Evolutionary conservation across 257 asterid genomes (phyloP).

Genomic region (Solanum rostratum): DNA sequence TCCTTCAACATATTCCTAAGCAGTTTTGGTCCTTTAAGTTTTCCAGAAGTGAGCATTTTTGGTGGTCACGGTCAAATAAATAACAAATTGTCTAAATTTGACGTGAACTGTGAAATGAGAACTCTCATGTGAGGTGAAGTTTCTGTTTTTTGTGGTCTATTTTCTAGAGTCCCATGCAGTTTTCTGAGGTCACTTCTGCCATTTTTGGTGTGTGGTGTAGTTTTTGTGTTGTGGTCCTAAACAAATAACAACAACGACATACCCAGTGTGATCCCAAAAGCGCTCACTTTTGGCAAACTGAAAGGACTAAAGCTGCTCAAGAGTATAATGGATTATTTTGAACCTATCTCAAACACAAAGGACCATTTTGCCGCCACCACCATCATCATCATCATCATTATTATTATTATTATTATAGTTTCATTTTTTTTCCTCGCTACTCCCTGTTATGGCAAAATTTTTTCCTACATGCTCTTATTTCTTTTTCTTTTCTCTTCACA

Average conservation of each 20-base stretch:
- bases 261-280: no score
- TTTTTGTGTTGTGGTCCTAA: background rate
- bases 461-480: background rate
- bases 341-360: background rate
- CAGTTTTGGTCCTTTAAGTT: background rate
- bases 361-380: background rate
- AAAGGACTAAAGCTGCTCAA: background rate
- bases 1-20: background rate
- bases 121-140: background rate
- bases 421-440: background rate
- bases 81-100: background rate
- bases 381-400: background rate
- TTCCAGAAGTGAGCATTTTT: background rate
- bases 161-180: background rate
- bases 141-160: background rate
- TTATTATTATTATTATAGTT: background rate
- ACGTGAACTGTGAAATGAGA: background rate
- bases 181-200: background rate
- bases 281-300: background rate
- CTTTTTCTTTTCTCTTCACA: background rate
- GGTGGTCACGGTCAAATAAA: background rate
- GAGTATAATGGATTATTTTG: background rate
- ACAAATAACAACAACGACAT: no score
- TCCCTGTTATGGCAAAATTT: background rate
- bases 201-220: background rate